Conservation (phyloP, 1,284 basidiomycete species). For the Rugosomyces carneus region DNA sequence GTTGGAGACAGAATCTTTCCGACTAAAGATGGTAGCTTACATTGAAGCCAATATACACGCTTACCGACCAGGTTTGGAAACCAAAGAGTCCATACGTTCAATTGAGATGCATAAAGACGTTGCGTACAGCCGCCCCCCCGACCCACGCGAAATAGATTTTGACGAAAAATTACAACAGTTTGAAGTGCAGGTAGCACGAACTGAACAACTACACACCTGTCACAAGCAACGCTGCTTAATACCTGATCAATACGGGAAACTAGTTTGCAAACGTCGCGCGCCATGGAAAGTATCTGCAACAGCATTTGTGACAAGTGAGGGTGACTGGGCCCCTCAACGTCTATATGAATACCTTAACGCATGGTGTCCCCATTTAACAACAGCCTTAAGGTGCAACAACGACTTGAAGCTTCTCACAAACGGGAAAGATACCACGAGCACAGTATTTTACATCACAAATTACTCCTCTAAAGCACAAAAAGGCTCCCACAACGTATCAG, state of each 20-base stretch:
- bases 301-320: conserved; percentile 19
- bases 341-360: conserved; percentile 23
- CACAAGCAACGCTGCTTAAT: conserved; percentile 6
- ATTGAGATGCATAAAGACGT: conserved; percentile 12
- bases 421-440: conserved; percentile 20
- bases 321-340: conserved; percentile 21
- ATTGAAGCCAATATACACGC: conserved; percentile 26
- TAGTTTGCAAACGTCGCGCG: conserved; percentile 29
- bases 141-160: conserved; percentile 10
- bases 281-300: conserved; percentile 23
- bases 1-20: conserved; percentile 22
- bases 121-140: conserved; percentile 13
- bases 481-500: conserved; percentile 6
- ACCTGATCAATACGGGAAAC: conserved; percentile 9
- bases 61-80: conserved; percentile 17
- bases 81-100: conserved; percentile 7
- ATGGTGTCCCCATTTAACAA: conserved; percentile 23
- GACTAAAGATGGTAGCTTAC: conserved; percentile 18
- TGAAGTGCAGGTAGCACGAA: conserved; percentile 9
- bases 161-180: background rate
- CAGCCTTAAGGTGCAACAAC: conserved; percentile 25
- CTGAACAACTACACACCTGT: conserved; percentile 19
- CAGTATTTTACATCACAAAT: conserved; percentile 23
- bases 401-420: conserved; percentile 31
- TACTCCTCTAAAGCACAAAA: conserved; percentile 22